Conservation (phyloP, 768 basidiomycete genomes). For the Kwoniella dendrophila region DNA sequence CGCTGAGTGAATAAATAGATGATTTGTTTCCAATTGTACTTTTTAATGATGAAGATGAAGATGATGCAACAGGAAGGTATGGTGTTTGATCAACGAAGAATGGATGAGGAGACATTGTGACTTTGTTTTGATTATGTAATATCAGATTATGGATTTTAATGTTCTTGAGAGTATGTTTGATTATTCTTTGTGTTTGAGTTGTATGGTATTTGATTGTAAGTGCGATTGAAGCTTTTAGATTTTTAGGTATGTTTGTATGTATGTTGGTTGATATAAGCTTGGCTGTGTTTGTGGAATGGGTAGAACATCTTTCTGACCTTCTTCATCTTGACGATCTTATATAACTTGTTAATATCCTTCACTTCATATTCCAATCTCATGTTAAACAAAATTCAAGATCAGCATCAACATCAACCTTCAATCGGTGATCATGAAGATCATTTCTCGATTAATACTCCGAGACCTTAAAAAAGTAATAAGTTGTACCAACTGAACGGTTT, state of each 20-base stretch:
- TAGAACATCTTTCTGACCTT: neutral
- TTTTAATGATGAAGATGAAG: too few species aligned
- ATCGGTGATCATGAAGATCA: conserved; percentile 8
- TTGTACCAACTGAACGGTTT: neutral
- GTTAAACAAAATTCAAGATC: too few species aligned
- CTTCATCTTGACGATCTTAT: conserved; percentile 3
- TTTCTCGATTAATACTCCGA: neutral
- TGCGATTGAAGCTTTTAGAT: neutral
- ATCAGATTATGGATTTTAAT: too few species aligned
- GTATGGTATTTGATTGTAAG: neutral
- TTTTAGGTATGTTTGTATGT: neutral
- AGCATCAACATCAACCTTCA: conserved; percentile 13
- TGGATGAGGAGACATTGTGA: conserved; percentile 24
- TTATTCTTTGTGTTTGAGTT: neutral
- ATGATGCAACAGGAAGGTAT: conserved; percentile 21
- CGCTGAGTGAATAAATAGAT: neutral
- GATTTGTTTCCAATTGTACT: conserved; percentile 2
- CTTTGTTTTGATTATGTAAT: neutral
- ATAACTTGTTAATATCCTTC: conserved; percentile 13
- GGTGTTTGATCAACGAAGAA: conserved; percentile 27
- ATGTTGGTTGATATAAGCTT: neutral
- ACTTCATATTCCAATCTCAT: conserved; percentile 8
- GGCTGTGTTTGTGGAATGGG: neutral
- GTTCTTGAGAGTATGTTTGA: neutral
- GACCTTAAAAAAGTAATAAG: too few species aligned